Percentiles rank a stretch among this genome's conserved stretches.
Evolutionary conservation across 2,329 filamentous ascomycete species (phyloP).

Genomic region (Parafenestella ontariensis): DNA sequence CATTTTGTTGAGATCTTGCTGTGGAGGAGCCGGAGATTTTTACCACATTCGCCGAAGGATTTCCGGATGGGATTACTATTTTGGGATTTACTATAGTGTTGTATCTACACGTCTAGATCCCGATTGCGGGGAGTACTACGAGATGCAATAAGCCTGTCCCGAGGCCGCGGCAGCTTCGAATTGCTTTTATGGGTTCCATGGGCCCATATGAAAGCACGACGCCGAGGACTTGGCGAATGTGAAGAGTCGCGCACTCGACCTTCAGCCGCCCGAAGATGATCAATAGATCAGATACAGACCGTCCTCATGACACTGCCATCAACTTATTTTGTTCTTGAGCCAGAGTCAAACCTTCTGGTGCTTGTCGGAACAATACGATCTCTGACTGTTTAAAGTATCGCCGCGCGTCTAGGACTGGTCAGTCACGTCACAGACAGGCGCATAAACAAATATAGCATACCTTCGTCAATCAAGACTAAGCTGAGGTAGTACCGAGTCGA

Average conservation of each 20-base stretch:
- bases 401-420: conserved; percentile 72
- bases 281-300: neutral
- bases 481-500: conserved; percentile 98
- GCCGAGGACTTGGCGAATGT: conserved; percentile 11
- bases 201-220: neutral
- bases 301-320: conserved; percentile 46
- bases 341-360: conserved; percentile 58
- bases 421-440: neutral
- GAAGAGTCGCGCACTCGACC: neutral
- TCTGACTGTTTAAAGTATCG: conserved; percentile 99
- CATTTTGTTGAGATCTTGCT: neutral
- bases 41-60: conserved; percentile 2
- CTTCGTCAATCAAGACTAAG: conserved; percentile 93
- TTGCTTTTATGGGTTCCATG: neutral
- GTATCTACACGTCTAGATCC: conserved; percentile 7
- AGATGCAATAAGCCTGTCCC: neutral
- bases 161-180: too few relatives aligned
- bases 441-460: conserved; percentile 52
- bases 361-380: conserved; percentile 92
- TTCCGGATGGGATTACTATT: neutral
- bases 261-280: neutral
- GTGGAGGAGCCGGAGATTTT: conserved; percentile 8
- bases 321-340: conserved; percentile 57
- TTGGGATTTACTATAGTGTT: conserved; percentile 6
- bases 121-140: neutral